Percentiles rank a stretch among this genome's conserved stretches.
Conservation (phyloP, 768 basidiomycete genomes). For the Rhodotorula sphaerocarpa region DNA sequence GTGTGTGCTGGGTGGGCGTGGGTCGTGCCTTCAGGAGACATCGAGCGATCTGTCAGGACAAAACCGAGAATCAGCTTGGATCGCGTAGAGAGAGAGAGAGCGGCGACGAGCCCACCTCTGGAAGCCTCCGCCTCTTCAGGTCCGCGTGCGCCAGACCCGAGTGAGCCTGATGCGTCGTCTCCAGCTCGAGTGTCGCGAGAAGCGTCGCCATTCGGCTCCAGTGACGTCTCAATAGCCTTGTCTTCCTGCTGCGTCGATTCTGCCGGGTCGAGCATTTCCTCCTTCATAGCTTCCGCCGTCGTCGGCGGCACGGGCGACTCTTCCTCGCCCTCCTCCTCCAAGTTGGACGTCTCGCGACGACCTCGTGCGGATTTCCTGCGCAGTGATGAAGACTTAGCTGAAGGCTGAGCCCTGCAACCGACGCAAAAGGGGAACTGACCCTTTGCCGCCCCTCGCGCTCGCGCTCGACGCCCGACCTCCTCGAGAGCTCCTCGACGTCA, state of each 20-base stretch:
- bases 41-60: neutral
- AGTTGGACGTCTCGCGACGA: constrained; percentile 3
- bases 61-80: too few species aligned
- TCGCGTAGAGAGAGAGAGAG: too few species aligned
- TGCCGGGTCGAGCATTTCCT: neutral
- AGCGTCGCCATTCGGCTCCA: too few species aligned
- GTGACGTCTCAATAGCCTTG: too few species aligned
- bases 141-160: too few species aligned
- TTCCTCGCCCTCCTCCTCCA: neutral
- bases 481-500: too few species aligned
- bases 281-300: neutral
- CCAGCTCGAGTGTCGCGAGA: too few species aligned
- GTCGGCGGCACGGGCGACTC: neutral
- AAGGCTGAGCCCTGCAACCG: too few species aligned
- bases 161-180: too few species aligned
- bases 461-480: neutral
- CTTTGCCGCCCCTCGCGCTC: neutral
- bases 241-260: neutral
- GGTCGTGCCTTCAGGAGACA: constrained; percentile 20
- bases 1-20: neutral
- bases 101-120: too few species aligned
- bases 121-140: too few species aligned
- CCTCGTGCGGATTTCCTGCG: neutral
- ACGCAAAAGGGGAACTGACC: neutral
- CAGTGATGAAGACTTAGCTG: neutral